Conservation (phyloP, 495 filamentous ascomycete genomes). For the Aspergillus nanangensis region DNA sequence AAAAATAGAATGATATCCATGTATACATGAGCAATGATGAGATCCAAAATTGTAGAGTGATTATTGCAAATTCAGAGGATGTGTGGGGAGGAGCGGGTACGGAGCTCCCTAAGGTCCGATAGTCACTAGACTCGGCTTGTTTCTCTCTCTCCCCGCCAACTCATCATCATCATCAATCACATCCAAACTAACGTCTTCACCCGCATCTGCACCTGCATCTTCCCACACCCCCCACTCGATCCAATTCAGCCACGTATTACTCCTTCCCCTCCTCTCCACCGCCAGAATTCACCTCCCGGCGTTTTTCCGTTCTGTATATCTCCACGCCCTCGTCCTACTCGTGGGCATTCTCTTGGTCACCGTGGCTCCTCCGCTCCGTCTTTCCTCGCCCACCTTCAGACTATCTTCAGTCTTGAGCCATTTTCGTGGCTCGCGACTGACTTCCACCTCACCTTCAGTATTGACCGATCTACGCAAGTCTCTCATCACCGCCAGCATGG, state of each 20-base stretch:
- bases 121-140: too few relatives aligned
- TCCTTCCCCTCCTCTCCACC: slow-evolving; percentile 9
- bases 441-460: slow-evolving; percentile 7
- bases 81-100: too few relatives aligned
- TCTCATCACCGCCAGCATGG: slow-evolving; percentile 63
- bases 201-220: too few relatives aligned
- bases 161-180: too few relatives aligned
- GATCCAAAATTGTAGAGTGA: too few relatives aligned
- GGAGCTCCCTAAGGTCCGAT: too few relatives aligned
- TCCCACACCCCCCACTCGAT: background rate
- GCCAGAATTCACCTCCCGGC: slow-evolving; percentile 16
- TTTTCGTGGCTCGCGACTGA: slow-evolving; percentile 44
- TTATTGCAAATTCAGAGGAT: too few relatives aligned
- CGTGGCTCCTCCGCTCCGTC: slow-evolving; percentile 69
- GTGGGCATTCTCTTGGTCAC: slow-evolving; percentile 54
- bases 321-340: slow-evolving; percentile 59
- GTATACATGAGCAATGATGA: too few relatives aligned
- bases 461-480: slow-evolving; percentile 32
- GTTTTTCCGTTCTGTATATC: slow-evolving; percentile 36
- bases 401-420: slow-evolving; percentile 58
- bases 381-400: slow-evolving; percentile 38
- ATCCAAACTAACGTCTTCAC: too few relatives aligned
- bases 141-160: too few relatives aligned
- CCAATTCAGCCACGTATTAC: background rate
- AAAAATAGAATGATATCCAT: too few relatives aligned